Conservation (phyloP, 2,329 filamentous ascomycete genomes). For the Plenodomus tracheiphilus region DNA sequence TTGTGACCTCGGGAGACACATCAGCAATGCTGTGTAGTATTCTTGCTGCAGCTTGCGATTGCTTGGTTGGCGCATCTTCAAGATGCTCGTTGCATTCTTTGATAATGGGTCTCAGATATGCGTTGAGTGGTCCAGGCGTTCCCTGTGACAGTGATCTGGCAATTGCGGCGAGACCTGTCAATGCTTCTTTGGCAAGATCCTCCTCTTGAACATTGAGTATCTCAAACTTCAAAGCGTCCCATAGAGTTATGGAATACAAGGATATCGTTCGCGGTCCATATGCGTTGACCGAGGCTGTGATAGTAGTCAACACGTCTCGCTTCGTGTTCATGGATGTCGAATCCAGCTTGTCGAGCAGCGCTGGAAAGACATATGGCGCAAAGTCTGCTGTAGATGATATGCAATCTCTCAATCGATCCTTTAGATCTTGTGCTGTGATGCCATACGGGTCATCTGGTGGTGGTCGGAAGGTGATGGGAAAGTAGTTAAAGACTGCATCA, state of each 20-base stretch:
- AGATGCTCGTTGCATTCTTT: constrained; percentile 71
- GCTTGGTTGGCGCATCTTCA: constrained; percentile 69
- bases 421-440: constrained; percentile 70
- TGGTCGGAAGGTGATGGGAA: constrained; percentile 71
- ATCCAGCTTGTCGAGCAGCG: constrained; percentile 69
- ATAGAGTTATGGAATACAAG: constrained; percentile 66
- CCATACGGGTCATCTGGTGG: constrained; percentile 71
- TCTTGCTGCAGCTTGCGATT: constrained; percentile 65
- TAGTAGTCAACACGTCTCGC: constrained; percentile 67
- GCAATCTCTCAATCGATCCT: constrained; percentile 65
- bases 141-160: constrained; percentile 57
- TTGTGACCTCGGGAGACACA: constrained; percentile 59
- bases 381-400: constrained; percentile 65
- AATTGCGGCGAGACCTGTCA: constrained; percentile 59
- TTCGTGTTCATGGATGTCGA: constrained; percentile 71
- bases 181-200: constrained; percentile 63
- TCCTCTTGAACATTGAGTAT: constrained; percentile 69
- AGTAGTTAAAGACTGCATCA: constrained; percentile 72
- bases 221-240: constrained; percentile 71
- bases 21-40: constrained; percentile 62
- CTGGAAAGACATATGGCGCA: constrained; percentile 69
- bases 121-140: constrained; percentile 52
- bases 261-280: constrained; percentile 64
- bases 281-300: constrained; percentile 61
- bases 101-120: constrained; percentile 63